These are phyloP conservation scores for Kodamaea alishanica DNA, from an alignment of 1,139 yeast genomes.

Conservation along the genomic window DNA sequence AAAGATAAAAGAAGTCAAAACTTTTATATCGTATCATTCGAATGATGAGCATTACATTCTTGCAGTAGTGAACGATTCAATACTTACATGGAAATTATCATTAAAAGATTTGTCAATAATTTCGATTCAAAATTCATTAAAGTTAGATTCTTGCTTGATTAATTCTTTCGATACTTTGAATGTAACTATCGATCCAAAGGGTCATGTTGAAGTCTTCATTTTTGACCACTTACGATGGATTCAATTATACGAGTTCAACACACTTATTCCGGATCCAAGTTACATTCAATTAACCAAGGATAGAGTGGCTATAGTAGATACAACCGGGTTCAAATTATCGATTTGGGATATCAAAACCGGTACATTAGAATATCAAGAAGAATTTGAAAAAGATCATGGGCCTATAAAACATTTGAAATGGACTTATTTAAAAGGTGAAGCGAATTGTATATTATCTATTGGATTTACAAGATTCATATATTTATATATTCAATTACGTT, in stretches of 20 bases:
- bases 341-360: conserved; percentile 76
- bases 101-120: no score
- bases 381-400: conserved; percentile 35
- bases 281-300: conserved; percentile 20
- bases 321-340: conserved; percentile 45
- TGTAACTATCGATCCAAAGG: no score
- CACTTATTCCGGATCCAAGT: conserved; percentile 3
- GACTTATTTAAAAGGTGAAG: conserved; percentile 57
- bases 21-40: not conserved
- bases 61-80: no score
- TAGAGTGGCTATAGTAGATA: conserved; percentile 69
- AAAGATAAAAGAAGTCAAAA: not conserved
- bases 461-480: conserved; percentile 66
- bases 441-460: conserved; percentile 74
- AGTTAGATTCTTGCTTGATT: no score
- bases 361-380: conserved; percentile 62
- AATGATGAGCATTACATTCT: conserved; percentile 1
- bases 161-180: no score
- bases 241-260: conserved; percentile 1
- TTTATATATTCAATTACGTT: conserved; percentile 76
- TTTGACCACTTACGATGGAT: no score
- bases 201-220: no score
- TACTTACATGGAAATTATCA: no score
- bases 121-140: no score
- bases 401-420: conserved; percentile 66